Percentiles rank a stretch among this genome's conserved stretches.
These are phyloP conservation scores for Gnomoniopsis smithogilvyi DNA, from an alignment of 2,329 filamentous ascomycete genomes.

Conservation along the genomic window DNA sequence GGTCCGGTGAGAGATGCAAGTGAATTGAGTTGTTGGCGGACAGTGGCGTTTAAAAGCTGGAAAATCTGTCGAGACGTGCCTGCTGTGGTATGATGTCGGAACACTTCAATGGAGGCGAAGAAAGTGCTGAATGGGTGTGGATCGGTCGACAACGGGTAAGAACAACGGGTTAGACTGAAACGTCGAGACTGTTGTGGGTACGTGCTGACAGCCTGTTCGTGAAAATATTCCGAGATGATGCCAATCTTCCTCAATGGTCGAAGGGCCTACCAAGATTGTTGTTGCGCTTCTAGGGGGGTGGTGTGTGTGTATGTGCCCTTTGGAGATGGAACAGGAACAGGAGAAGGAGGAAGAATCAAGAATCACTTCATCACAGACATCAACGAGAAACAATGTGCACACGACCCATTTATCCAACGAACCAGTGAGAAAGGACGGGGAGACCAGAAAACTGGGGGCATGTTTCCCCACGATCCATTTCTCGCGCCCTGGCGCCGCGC, in stretches of 20 bases:
- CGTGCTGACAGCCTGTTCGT: not conserved
- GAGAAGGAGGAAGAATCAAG: not conserved
- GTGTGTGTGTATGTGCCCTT: too few relatives aligned
- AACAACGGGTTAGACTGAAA: slow-evolving; percentile 6
- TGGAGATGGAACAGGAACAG: slow-evolving; percentile 1
- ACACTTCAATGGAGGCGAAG: slow-evolving; percentile 6
- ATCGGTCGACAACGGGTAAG: slow-evolving; percentile 8
- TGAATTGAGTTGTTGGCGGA: slow-evolving; percentile 10
- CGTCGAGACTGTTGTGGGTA: not conserved
- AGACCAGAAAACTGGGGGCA: slow-evolving; percentile 10
- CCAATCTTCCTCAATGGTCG: not conserved
- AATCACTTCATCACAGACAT: slow-evolving; percentile 1
- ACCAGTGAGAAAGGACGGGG: slow-evolving; percentile 16
- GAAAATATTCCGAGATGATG: not conserved
- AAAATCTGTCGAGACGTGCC: slow-evolving; percentile 15
- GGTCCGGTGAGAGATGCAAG: slow-evolving; percentile 8
- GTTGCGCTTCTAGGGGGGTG: too few relatives aligned
- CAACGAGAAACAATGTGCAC: slow-evolving; percentile 11
- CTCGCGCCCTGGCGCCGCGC: not conserved
- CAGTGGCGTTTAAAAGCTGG: slow-evolving; percentile 16
- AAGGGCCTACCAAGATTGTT: not conserved
- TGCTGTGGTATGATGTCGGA: slow-evolving; percentile 16
- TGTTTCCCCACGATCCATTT: not conserved
- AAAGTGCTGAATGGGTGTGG: not conserved
- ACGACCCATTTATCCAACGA: slow-evolving; percentile 6